These are phyloP conservation scores for Aspergillus piperis DNA, from an alignment of 2,329 filamentous ascomycete species.

Conservation along the genomic window DNA sequence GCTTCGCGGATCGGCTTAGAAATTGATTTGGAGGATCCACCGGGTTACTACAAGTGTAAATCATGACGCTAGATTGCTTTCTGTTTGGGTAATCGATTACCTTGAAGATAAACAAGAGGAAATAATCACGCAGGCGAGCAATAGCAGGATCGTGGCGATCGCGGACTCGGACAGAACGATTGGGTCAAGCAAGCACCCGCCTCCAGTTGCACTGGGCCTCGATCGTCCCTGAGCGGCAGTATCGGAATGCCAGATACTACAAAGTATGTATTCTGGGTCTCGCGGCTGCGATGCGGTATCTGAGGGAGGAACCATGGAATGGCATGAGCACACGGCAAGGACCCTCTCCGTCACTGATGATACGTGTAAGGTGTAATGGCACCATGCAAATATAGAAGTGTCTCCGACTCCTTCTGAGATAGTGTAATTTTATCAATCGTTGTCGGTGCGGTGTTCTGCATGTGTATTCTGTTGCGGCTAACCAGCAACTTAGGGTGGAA, in stretches of 20 bases:
- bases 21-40: background rate
- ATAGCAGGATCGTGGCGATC: background rate
- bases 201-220: background rate
- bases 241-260: background rate
- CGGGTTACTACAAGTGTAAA: background rate
- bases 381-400: background rate
- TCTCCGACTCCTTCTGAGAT: background rate
- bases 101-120: background rate
- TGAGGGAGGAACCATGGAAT: background rate
- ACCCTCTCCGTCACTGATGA: background rate
- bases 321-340: background rate
- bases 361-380: background rate
- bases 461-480: background rate
- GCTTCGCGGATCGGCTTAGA: background rate
- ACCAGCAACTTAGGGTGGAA: too few species aligned
- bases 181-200: background rate
- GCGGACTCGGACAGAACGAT: background rate
- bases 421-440: background rate
- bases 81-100: background rate
- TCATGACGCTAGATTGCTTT: background rate
- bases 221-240: background rate
- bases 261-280: background rate
- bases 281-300: background rate
- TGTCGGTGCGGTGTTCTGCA: background rate
- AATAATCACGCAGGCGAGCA: background rate